Evolutionary conservation across 2,329 filamentous ascomycete genomes (phyloP).

Genomic region (Fusarium neocosmosporiellum): DNA sequence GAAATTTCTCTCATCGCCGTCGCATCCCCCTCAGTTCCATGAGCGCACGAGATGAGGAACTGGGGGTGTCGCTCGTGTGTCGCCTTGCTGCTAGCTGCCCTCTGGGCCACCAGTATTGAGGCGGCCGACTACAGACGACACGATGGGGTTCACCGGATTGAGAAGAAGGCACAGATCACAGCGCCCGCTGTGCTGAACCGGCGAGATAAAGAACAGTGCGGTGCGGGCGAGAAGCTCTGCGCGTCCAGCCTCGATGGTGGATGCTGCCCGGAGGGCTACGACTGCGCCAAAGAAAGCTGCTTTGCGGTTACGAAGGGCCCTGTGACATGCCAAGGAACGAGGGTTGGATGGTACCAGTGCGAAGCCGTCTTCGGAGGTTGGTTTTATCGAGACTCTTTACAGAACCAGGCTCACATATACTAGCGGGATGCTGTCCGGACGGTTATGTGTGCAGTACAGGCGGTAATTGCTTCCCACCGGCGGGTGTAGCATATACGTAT

Average conservation of each 20-base stretch:
- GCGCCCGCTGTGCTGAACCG: slow-evolving; percentile 26
- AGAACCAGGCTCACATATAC: slow-evolving; percentile 25
- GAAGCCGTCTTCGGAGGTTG: slow-evolving; percentile 50
- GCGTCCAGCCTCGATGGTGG: slow-evolving; percentile 55
- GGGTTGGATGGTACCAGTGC: slow-evolving; percentile 55
- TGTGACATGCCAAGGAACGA: slow-evolving; percentile 50
- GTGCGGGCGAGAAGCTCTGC: slow-evolving; percentile 48
- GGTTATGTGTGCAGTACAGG: slow-evolving; percentile 56
- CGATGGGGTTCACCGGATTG: slow-evolving; percentile 47
- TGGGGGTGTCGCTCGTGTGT: slow-evolving; percentile 37
- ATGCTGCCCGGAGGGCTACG: slow-evolving; percentile 61
- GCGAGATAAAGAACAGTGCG: slow-evolving; percentile 41
- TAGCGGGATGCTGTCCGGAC: slow-evolving; percentile 59
- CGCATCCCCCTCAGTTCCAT: slow-evolving; percentile 31
- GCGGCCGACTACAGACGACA: slow-evolving; percentile 44
- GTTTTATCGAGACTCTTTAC: slow-evolving; percentile 14
- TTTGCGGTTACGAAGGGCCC: slow-evolving; percentile 58
- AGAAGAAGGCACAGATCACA: slow-evolving; percentile 44
- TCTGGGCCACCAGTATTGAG: slow-evolving; percentile 32
- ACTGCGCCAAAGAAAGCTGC: slow-evolving; percentile 60
- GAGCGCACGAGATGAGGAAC: slow-evolving; percentile 33
- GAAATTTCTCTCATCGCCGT: slow-evolving; percentile 16
- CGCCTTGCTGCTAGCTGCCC: slow-evolving; percentile 28
- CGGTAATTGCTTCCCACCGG: slow-evolving; percentile 56
- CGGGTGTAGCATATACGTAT: slow-evolving; percentile 53